These are phyloP conservation scores for Fusarium irregulare DNA, from an alignment of 2,329 filamentous ascomycete genomes.

Conservation along the genomic window DNA sequence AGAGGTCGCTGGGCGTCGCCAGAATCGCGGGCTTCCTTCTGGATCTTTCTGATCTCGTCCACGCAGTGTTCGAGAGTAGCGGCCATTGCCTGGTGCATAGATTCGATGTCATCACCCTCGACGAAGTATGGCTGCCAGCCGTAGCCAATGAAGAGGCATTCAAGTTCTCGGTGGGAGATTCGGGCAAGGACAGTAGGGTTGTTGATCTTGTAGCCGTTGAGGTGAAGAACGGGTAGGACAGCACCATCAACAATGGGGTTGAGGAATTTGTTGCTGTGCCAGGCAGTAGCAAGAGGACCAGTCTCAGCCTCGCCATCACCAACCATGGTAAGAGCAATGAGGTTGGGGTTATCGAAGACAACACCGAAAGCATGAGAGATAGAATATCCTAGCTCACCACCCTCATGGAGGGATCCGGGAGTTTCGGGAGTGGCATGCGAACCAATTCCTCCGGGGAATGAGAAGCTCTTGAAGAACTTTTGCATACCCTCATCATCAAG, in stretches of 20 bases:
- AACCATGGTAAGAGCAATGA: constrained; percentile 82
- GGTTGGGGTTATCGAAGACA: constrained; percentile 78
- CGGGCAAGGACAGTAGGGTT: constrained; percentile 80
- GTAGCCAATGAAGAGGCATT: constrained; percentile 76
- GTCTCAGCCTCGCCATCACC: constrained; percentile 87
- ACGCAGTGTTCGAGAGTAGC: constrained; percentile 79
- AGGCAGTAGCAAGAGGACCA: constrained; percentile 80
- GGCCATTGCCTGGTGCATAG: constrained; percentile 87
- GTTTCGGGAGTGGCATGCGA: constrained; percentile 84
- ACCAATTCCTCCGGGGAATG: constrained; percentile 82
- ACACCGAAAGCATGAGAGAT: constrained; percentile 82
- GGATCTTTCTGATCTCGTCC: constrained; percentile 73
- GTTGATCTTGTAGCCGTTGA: constrained; percentile 90
- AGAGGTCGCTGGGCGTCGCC: constrained; percentile 75
- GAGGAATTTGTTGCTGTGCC: constrained; percentile 86
- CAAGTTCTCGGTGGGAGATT: constrained; percentile 78
- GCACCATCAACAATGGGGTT: constrained; percentile 83
- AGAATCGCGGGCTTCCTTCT: constrained; percentile 77
- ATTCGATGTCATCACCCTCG: constrained; percentile 77
- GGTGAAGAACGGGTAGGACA: constrained; percentile 79
- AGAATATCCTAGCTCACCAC: constrained; percentile 84
- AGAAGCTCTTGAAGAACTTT: constrained; percentile 85
- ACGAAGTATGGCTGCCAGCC: constrained; percentile 86
- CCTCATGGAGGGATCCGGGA: constrained; percentile 80
- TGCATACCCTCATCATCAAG: constrained; percentile 76